Percentiles rank a stretch among this genome's conserved stretches.
Conservation (phyloP, 768 basidiomycete genomes). For the Nidula microcarpa region DNA sequence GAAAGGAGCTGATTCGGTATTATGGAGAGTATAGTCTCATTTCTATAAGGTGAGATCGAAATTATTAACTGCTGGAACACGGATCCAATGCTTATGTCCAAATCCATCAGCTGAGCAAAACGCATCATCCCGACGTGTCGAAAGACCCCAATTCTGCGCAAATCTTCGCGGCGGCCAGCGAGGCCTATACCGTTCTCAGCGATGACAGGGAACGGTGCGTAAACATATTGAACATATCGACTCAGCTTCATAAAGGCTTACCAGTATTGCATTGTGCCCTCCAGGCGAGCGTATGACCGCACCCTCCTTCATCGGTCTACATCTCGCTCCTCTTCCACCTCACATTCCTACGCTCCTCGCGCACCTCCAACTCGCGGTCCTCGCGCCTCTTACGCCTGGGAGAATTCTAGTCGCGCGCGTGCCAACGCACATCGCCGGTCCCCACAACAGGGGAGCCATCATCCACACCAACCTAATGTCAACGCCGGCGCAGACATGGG, state of each 20-base stretch:
- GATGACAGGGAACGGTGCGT: constrained; percentile 40
- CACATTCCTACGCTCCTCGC: constrained; percentile 14
- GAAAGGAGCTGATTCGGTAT: neutral
- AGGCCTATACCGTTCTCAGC: constrained; percentile 40
- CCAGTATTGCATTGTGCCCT: neutral
- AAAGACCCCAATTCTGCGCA: constrained; percentile 35
- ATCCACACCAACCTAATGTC: neutral
- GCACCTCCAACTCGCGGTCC: constrained; percentile 21
- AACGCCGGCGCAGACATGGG: neutral
- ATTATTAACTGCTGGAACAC: neutral
- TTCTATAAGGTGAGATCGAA: constrained; percentile 32
- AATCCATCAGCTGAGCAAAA: constrained; percentile 34
- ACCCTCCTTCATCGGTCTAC: constrained; percentile 27
- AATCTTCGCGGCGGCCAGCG: constrained; percentile 34
- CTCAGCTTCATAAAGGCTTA: no score
- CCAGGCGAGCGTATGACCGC: constrained; percentile 43
- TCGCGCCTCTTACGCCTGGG: constrained; percentile 40
- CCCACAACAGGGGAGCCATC: constrained; percentile 7
- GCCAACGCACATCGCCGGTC: constrained; percentile 14
- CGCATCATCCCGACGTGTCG: constrained; percentile 47
- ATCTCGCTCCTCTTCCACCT: constrained; percentile 7
- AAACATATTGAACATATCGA: no score
- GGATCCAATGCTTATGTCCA: neutral
- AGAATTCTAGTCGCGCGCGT: constrained; percentile 15
- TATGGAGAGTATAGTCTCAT: constrained; percentile 23